Base-by-base conservation (phyloP, 148 eudicot species). In the Euryodendron excelsum region DNA sequence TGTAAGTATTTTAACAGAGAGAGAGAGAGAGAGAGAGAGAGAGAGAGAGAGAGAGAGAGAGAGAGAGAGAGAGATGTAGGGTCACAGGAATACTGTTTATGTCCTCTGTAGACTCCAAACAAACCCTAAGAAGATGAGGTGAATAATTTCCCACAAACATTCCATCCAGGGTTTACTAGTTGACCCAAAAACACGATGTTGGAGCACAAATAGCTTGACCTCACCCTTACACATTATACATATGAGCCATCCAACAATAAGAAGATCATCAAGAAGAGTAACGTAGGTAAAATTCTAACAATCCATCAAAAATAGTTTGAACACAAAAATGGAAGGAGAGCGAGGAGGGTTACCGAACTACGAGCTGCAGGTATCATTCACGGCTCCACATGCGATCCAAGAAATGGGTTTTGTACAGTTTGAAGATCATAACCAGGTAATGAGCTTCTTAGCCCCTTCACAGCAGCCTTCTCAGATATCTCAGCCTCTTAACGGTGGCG, bases 351-450 rank as follows among this genome's bases (percentile, higher is more conserved):
- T 59, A 21, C 17, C 11, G 55, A 82, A 67, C 75, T 83, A 82
- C 66, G 82, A 82, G 21, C 79, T 80, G 13, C 75, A 79, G 13
- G 77, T 70, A 21, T 74, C 76, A 20, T 71, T 60, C 39, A 71
- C 80, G 9, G 30, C 78, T 63, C 66, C 80, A 3, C 78, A 55
- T 20, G 37, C 34, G 1, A 71, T 77, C 72, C 82, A 82, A 13
- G 87, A 87, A 75, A 66, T 84, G 83, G 85, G 86, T 0, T 87
- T 85, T 79, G 65, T 77, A 5, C 90, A 83, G 31, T 85, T 85
- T 31, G 83, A 84, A 39, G 84, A 84, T 80, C 87, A 87, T n/a
- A 74, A 83, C 41, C 84, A 80, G 68, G 80, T 85, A 30, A 61
- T 81, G 58, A 77, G 86, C 83, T 87, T 87, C 74, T 69, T 87